Evolutionary conservation across 306 rosid genomes (phyloP).

Genomic region (Trichosanthes cucumerina): DNA sequence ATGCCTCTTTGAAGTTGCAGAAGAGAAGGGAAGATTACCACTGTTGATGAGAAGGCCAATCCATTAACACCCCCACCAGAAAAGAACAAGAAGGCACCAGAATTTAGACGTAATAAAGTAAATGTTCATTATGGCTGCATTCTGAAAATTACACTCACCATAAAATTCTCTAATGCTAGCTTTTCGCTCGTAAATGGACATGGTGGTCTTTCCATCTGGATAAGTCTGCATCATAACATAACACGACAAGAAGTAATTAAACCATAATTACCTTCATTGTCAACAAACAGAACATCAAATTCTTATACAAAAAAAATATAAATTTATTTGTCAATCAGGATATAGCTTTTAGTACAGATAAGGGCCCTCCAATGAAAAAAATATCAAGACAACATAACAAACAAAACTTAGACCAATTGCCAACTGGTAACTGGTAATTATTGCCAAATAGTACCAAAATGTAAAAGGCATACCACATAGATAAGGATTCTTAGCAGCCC

Average conservation of each 20-base stretch:
- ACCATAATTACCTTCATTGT: not conserved
- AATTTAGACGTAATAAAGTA: not conserved
- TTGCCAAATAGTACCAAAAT: not conserved
- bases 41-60: slow-evolving; percentile 25
- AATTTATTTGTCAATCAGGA: not conserved
- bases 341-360: not conserved
- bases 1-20: slow-evolving; percentile 83
- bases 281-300: not conserved
- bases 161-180: slow-evolving; percentile 76
- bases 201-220: slow-evolving; percentile 76
- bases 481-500: slow-evolving; percentile 76
- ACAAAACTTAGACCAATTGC: not conserved
- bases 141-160: slow-evolving; percentile 34
- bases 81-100: not conserved
- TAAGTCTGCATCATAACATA: slow-evolving; percentile 46
- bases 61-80: not conserved
- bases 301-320: not conserved
- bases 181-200: slow-evolving; percentile 76
- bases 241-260: slow-evolving; percentile 13
- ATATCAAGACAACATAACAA: not conserved
- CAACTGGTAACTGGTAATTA: not conserved
- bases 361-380: not conserved
- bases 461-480: slow-evolving; percentile 44
- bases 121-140: not conserved
- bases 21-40: slow-evolving; percentile 71